Evolutionary conservation across 2,329 filamentous ascomycete species (phyloP), one percentile per base, ranked within the genome.

Genomic region (Talaromyces amestolkiae): DNA sequence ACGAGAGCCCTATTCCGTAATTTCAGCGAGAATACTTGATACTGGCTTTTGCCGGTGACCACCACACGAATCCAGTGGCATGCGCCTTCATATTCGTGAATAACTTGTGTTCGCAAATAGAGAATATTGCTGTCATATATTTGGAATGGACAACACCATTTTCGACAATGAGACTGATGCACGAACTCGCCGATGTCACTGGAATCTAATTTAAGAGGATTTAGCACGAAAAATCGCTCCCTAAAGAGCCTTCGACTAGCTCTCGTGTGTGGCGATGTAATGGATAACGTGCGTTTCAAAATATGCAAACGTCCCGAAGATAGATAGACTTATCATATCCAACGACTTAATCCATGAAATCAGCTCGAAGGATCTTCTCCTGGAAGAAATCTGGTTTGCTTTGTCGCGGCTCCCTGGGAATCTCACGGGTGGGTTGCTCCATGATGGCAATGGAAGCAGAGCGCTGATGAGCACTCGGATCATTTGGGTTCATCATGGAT

Each of bases 361-460:
- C 95, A 54, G 94, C 95, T 81, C 97, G 95, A 70, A 99, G 85
- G 73, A 99, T 98, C 70, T 96, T 88, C 84, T 99, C 95, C 79
- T 97, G 93, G 81, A 97, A 95, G 68, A 90, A 90, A 81, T 99
- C 95, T 35, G 94, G 93, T 83, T 94, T 96, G 49, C 84, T 83
- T 70, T 84, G 79, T 64, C 80, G 80, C 5, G 80, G 80, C 69
- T 83, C 79, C 65, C 78, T 79, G 19, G 78, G 76, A 39, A 81
- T 77, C 62, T 81, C 78, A 61, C 78, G 77, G 24, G 74, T 70
- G 43, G 86, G 86, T 61, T 82, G 82, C 71, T 88, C 86, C 83
- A 86, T 84, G 68, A 84, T 78, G 27, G 86, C 81, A 64, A 80
- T 73, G 45, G 79, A 80, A 22, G 78, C 75, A 15, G 78, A 73